Base-by-base conservation (phyloP, 805 yeast genomes). In the Candida pseudofarinosa region DNA sequence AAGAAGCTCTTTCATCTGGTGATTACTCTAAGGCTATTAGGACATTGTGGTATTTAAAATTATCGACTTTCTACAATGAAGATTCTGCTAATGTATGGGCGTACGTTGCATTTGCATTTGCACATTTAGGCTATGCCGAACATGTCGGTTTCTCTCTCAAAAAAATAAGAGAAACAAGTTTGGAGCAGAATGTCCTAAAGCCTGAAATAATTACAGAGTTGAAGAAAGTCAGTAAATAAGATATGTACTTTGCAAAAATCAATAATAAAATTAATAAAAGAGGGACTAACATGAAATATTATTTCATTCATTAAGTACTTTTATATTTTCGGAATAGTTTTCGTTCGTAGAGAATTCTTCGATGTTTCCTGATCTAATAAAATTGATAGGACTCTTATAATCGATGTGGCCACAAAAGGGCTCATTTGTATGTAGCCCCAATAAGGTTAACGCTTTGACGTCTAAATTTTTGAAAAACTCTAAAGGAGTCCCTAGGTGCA, bases 391-490 rank as follows among this genome's bases (percentile, higher is more conserved):
- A 40, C 51, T 50, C 18, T 44, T 37, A 23, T 39, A 43, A 8
- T 53, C 55, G n/a, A 43, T 33, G 42, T 44, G 43, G 4, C 57
- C 57, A 28, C 49, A 38, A 20, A 49, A 50, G 1, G 57, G 57
- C 28, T 53, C 48, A 38, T 51, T 48, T 19, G 46, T 23, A 15
- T 35, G 46, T 13, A 50, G 50, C 1, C 57, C 57, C 17, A 53
- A 19, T 3, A 35, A 34, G 12, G 35, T 40, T 33, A 41, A 42
- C 6, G 43, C 35, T 7, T 42, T 43, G 12, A 40, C 30, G 3
- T 52, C 40, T 32, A 56, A 44, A 5, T 46, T 41, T 35, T 46
- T 52, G 39, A 54, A 58, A 40, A 53, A 58, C 14, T 59, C 59
- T 10, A 55, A n/a, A n/a, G 55, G 53, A 2, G 53, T 46, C 6